Evolutionary conservation across 2,329 filamentous ascomycete genomes (phyloP), one percentile per base, ranked within the genome.

Genomic region (Macrophomina pseudophaseolina): DNA sequence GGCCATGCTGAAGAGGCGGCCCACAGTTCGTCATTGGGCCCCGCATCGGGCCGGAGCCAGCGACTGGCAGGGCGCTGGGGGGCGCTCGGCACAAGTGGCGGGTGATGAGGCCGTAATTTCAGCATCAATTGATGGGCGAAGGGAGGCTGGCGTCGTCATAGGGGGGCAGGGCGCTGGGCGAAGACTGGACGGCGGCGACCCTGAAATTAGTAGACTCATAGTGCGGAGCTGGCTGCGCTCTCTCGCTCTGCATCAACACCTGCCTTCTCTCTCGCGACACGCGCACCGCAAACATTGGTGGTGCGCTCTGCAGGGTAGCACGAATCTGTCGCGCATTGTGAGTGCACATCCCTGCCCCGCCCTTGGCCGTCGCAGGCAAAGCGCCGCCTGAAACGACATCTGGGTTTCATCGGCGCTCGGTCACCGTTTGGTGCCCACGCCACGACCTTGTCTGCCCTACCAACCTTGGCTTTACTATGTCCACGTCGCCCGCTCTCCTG

Each of bases 391-490:
- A 65, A 65, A 65, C 63, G 28, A 23, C 23, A 3, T 23, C 23
- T 32, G 51, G 23, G 63, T 65, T 65, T 65, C 63, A 58, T 49
- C 49, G 62, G 62, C 51, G 63, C 63, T 42, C 63, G 63, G 53
- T 28, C 63, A 14, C 52, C 42, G 44, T 60, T 49, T 49, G 53
- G 48, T 65, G 62, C 62, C 62, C 62, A 64, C 62, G 49, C 40
- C 28, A 14, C 33, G 16, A 28, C 48, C 60, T 64, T 56, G 38
- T 32, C 58, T 62, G 58, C 58, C 56, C 56, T 60, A 60, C 23
- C 56, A 60, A 48, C 42, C 38, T 48, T 46, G 56, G 28, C 62
- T 44, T 40, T 56, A 42, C 51, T 49, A 64, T 54, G 51, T 44
- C 63, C 40, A 48, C 63, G 33, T 49, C 52, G 48, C 54, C 32